Evolutionary conservation across 768 basidiomycete genomes (phyloP).

Genomic region (Leccinum broughii): DNA sequence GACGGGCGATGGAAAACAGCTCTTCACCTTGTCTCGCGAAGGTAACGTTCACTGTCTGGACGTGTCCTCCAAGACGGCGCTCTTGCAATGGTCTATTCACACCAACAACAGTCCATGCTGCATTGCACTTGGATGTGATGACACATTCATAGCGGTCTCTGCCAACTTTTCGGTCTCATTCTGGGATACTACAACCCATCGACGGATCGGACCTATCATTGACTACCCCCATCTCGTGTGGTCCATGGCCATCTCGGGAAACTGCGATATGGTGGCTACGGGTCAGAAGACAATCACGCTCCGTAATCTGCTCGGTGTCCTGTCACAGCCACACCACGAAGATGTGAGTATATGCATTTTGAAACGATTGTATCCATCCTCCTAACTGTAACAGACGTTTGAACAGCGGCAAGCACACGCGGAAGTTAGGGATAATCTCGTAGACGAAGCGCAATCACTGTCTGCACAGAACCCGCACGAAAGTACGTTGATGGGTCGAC

Average conservation of each 20-base stretch:
- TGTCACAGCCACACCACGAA: not conserved
- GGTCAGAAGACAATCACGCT: not conserved
- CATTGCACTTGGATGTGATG: not conserved
- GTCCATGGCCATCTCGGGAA: not conserved
- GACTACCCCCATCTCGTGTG: not conserved
- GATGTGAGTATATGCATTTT: not conserved
- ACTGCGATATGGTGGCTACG: not conserved
- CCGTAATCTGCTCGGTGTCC: not conserved
- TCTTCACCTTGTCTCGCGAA: not conserved
- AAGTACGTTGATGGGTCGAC: not conserved
- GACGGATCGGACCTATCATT: not conserved
- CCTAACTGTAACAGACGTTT: not conserved
- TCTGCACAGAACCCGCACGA: not conserved
- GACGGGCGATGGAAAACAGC: not conserved
- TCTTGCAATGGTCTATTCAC: not conserved
- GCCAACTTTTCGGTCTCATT: not conserved
- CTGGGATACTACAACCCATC: not conserved
- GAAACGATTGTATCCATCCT: not conserved
- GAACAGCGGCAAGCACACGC: not conserved
- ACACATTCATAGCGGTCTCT: not conserved
- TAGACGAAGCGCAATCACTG: not conserved
- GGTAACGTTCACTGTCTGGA: not conserved
- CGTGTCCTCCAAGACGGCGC: not conserved
- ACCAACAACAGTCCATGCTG: not conserved
- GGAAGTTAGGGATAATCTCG: not conserved